Evolutionary conservation across 345 rosid species (phyloP).

Genomic region (Physaria fendleri): DNA sequence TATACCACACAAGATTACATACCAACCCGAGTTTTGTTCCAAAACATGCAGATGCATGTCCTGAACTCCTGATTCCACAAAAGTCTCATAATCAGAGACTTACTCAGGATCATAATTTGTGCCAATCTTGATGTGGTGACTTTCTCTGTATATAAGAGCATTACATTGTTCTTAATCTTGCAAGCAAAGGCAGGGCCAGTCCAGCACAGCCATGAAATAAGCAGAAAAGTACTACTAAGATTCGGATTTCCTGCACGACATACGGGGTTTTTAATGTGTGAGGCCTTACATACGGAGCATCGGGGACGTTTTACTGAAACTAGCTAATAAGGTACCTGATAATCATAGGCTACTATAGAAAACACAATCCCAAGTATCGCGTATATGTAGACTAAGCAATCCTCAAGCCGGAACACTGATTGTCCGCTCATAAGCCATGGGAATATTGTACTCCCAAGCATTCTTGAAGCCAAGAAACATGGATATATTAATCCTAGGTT

Average conservation of each 20-base stretch:
- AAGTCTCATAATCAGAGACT: slow-evolving; percentile 7
- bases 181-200: slow-evolving; percentile 71
- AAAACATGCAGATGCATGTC: slow-evolving; percentile 11
- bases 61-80: background rate
- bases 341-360: slow-evolving; percentile 82
- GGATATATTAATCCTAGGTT: slow-evolving; percentile 76
- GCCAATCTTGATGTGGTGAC: slow-evolving; percentile 85
- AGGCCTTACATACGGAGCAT: background rate
- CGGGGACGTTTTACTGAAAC: background rate
- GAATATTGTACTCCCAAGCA: slow-evolving; percentile 85
- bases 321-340: slow-evolving; percentile 52
- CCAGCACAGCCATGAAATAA: slow-evolving; percentile 66
- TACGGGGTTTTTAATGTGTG: slow-evolving; percentile 5
- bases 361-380: slow-evolving; percentile 50
- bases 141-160: slow-evolving; percentile 46
- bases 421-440: slow-evolving; percentile 76
- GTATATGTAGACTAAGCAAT: slow-evolving; percentile 62
- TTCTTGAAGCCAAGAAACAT: slow-evolving; percentile 81
- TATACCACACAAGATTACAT: background rate
- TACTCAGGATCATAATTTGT: slow-evolving; percentile 43
- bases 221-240: slow-evolving; percentile 65
- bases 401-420: slow-evolving; percentile 63
- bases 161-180: slow-evolving; percentile 86
- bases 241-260: slow-evolving; percentile 73
- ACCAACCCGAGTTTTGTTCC: slow-evolving; percentile 4